Evolutionary conservation across 2,329 filamentous ascomycete species (phyloP).

Genomic region (Raffaelea deltoideospora): DNA sequence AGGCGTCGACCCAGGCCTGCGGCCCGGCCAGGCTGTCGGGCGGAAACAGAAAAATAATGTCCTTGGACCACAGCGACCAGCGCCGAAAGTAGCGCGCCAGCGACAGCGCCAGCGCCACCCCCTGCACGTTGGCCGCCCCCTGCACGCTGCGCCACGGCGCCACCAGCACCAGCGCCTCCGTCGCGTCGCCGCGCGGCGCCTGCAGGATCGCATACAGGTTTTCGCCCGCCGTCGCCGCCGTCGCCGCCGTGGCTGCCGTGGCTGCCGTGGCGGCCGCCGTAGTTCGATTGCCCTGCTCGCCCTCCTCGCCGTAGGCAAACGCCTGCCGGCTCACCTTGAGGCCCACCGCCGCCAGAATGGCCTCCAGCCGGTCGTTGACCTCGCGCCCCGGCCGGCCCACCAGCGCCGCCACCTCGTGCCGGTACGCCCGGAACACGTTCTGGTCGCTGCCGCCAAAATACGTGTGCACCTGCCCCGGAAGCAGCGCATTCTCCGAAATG

Average conservation of each 20-base stretch:
- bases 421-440: conserved; percentile 81
- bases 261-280: no score
- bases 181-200: conserved; percentile 87
- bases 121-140: conserved; percentile 67
- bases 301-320: conserved; percentile 66
- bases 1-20: conserved; percentile 95
- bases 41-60: conserved; percentile 84
- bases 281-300: conserved; percentile 59
- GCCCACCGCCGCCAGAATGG: conserved; percentile 62
- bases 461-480: conserved; percentile 92
- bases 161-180: conserved; percentile 87
- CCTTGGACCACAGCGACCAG: conserved; percentile 98
- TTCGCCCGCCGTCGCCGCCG: conserved; percentile 59
- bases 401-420: conserved; percentile 57
- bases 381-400: conserved; percentile 37
- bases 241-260: no score
- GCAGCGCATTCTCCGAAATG: conserved; percentile 90
- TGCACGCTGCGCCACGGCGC: conserved; percentile 78
- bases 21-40: conserved; percentile 81
- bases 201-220: conserved; percentile 91
- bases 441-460: conserved; percentile 96
- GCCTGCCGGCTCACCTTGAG: conserved; percentile 80
- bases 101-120: conserved; percentile 72
- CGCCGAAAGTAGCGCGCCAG: conserved; percentile 89
- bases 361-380: conserved; percentile 57